phyloP scores from a whole-genome alignment of 139 green algal genomes.

The Nannochloris sp. region DNA sequence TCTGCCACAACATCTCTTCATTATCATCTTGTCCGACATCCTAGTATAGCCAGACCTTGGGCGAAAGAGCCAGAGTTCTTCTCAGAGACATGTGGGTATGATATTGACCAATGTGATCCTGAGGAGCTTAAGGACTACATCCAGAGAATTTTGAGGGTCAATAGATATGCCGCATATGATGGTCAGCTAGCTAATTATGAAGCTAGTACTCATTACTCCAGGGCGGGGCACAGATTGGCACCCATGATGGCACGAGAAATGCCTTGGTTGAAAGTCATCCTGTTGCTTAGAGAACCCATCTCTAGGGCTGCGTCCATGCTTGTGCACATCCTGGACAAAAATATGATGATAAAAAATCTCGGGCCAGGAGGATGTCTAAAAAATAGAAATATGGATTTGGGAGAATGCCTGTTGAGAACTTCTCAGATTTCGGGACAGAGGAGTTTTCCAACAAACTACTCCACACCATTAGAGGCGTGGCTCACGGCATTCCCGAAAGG shows the following conservation, averaged over 20 bases:
- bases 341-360: not conserved
- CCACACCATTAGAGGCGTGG: conserved; percentile 2
- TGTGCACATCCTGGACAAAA: conserved; percentile 19
- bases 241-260: conserved; percentile 5
- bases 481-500: not conserved
- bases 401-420: not conserved
- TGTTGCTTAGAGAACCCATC: conserved; percentile 20
- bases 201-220: conserved; percentile 15
- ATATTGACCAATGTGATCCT: conserved; percentile 1
- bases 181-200: conserved; percentile 16
- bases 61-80: conserved; percentile 14
- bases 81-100: conserved; percentile 2
- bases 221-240: conserved; percentile 8
- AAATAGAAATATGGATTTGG: not conserved
- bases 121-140: not conserved
- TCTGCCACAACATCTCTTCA: conserved; percentile 8
- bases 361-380: not conserved
- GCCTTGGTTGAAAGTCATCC: conserved; percentile 24
- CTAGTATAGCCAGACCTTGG: conserved; percentile 1
- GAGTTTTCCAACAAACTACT: not conserved
- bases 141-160: not conserved
- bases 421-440: conserved; percentile 1
- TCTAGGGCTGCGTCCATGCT: conserved; percentile 26
- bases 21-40: conserved; percentile 5
- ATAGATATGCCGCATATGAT: conserved; percentile 8